Base-by-base conservation (phyloP, 768 basidiomycete genomes). In the Mycena leptocephala region DNA sequence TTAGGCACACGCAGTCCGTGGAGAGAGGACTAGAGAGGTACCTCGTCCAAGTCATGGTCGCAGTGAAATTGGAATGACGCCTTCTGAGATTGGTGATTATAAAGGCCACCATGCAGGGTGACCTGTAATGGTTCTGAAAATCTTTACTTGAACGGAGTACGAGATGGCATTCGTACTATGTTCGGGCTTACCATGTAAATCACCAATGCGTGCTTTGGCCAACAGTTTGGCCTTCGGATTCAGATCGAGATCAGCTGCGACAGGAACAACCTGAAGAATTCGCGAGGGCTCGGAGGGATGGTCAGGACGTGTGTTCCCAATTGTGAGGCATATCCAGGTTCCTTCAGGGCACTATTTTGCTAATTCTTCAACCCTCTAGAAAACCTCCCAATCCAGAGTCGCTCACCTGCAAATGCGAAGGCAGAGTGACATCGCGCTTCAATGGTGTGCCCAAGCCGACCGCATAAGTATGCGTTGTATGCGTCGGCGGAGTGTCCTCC, bases 231-330 rank as follows among this genome's bases (percentile, higher is more conserved):
- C 81, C 70, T 71, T 84, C 20, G 80, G 82, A 22, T 69, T 70
- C 2, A 82, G 58, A 33, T 74, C 76, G 5, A 30, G 46, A 20
- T 46, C 73, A 1, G 77, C 73, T 5, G 81, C 83, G 13, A 86
- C 79, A 13, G 85, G 84, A 20, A 87, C 62, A 41, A 87, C 83
- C 80, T 86, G 85, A 10, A 86, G 75, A 28, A 86, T 83, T 24
- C 85, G 79, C 9, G 74, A 26, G 24, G 85, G 85, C 55, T 85
- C 86, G 11, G 83, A 84, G 37, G 82, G 84, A 72, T 84, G 83
- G 11, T 81, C 78, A 39, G 84, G 85, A 7, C 46, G 46, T n/a
- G 79, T 83, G 53, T 86, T 86, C 5, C 81, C 11, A n/a, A 56
- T 78, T 43, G 78, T 81, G 10, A 85, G 64, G 70, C 86, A 87